Evolutionary conservation across 2,329 filamentous ascomycete species (phyloP).

Genomic region (Fusarium veterinarium): DNA sequence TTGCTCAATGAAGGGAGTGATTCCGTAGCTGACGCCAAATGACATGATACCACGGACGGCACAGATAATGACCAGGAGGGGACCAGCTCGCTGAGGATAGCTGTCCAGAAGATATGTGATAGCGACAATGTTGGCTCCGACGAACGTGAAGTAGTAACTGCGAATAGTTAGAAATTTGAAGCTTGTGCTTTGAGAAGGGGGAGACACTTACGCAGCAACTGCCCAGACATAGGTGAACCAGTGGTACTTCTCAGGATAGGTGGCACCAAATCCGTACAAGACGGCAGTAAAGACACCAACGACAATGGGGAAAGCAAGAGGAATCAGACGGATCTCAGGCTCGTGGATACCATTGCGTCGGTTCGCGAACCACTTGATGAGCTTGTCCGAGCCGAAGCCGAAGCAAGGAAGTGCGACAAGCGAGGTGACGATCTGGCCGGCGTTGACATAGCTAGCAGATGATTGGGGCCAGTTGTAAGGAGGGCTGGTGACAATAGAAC

Average conservation of each 20-base stretch:
- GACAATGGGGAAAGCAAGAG: conserved; percentile 34
- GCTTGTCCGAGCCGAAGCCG: conserved; percentile 33
- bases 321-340: conserved; percentile 34
- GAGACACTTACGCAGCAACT: conserved; percentile 6
- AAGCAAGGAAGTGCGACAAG: conserved; percentile 34
- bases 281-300: conserved; percentile 25
- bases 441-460: conserved; percentile 37
- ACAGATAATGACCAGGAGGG: conserved; percentile 38
- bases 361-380: conserved; percentile 38
- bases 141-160: conserved; percentile 16
- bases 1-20: conserved; percentile 29
- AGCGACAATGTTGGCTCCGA: conserved; percentile 37
- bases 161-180: neutral
- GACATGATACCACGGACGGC: conserved; percentile 37
- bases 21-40: conserved; percentile 38
- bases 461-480: conserved; percentile 38
- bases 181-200: neutral
- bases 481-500: conserved; percentile 25
- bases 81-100: conserved; percentile 36
- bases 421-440: conserved; percentile 36
- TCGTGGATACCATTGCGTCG: conserved; percentile 36
- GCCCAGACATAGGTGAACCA: conserved; percentile 26
- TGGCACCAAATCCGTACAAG: conserved; percentile 8
- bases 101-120: conserved; percentile 41
- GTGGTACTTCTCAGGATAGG: conserved; percentile 16